Evolutionary conservation across 2,329 filamentous ascomycete species (phyloP).

Genomic region (Hymenoscyphus repandus): DNA sequence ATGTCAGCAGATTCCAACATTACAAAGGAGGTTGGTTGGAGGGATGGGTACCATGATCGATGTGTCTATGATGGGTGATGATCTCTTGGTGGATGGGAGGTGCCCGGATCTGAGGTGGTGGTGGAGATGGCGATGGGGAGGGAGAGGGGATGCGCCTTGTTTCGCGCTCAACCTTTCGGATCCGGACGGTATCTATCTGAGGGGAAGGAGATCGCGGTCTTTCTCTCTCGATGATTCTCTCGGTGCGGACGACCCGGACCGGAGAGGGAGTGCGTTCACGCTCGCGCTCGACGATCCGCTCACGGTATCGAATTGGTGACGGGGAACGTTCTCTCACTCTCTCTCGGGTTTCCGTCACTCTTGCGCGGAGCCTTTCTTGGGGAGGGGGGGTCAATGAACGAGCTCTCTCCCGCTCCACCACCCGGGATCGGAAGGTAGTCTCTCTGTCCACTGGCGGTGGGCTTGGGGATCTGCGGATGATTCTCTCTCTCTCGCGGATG

Average conservation of each 20-base stretch:
- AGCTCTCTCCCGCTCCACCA: conserved; percentile 24
- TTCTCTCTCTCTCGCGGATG: conserved; percentile 21
- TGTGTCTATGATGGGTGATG: conserved; percentile 74
- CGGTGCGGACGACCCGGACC: conserved; percentile 15
- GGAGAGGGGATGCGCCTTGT: conserved; percentile 12
- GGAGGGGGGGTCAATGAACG: conserved; percentile 24
- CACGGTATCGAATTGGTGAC: conserved; percentile 20
- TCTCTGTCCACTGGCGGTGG: conserved; percentile 11
- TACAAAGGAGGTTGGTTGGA: neutral
- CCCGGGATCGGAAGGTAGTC: conserved; percentile 14
- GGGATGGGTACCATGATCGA: conserved; percentile 68
- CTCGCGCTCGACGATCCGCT: conserved; percentile 12
- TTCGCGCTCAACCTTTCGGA: conserved; percentile 24
- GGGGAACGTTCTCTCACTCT: conserved; percentile 26
- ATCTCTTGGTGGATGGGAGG: conserved; percentile 84
- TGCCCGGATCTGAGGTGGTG: conserved; percentile 48
- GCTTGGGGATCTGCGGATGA: conserved; percentile 24
- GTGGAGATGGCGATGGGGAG: conserved; percentile 22
- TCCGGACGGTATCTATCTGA: conserved; percentile 26
- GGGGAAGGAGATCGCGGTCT: conserved; percentile 26
- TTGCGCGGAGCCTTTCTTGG: conserved; percentile 25
- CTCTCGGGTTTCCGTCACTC: conserved; percentile 29
- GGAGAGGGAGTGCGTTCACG: conserved; percentile 11
- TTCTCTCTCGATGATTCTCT: conserved; percentile 27
- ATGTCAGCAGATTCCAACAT: conserved; percentile 11